Percentiles rank a stretch among this genome's conserved stretches.
Conservation (phyloP, 805 yeast genomes). For the Jamesozyma rosinii region DNA sequence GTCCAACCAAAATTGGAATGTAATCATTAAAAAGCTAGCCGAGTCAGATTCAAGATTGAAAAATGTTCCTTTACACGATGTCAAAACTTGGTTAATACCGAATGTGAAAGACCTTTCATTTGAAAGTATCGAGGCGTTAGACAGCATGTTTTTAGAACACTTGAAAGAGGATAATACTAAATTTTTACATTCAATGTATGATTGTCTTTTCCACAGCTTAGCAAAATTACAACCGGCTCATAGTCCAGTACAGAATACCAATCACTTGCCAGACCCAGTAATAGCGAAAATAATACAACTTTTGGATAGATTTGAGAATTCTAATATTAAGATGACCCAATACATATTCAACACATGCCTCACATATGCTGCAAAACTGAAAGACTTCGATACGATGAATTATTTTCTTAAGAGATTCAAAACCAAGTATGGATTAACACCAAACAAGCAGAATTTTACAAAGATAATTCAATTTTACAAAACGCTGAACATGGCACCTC, state of each 20-base stretch:
- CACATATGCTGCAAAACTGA: conserved; percentile 16
- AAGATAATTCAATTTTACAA: conserved; percentile 24
- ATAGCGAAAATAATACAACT: conserved; percentile 16
- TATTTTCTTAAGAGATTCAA: conserved; percentile 20
- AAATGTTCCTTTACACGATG: conserved; percentile 6
- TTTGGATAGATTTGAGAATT: conserved; percentile 14
- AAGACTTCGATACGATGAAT: conserved; percentile 17
- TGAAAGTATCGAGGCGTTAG: conserved; percentile 20
- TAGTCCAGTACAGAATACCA: neutral
- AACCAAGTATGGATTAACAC: conserved; percentile 18
- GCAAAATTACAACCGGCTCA: conserved; percentile 8
- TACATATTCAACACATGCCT: conserved; percentile 21
- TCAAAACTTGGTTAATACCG: conserved; percentile 7
- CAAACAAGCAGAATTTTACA: conserved; percentile 25
- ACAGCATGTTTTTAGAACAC: conserved; percentile 19
- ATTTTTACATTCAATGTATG: conserved; percentile 17
- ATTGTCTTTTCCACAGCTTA: conserved; percentile 19
- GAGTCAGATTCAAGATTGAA: conserved; percentile 9
- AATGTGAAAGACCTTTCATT: conserved; percentile 13
- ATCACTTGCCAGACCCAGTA: conserved; percentile 6
- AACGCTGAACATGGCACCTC: conserved; percentile 17
- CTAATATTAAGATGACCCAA: conserved; percentile 11
- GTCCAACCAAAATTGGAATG: conserved; percentile 22
- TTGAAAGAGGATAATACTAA: conserved; percentile 7
- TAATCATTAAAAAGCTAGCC: conserved; percentile 15